Conservation (phyloP, 2,329 filamentous ascomycete species). For the Ceratocystis eucalypticola region DNA sequence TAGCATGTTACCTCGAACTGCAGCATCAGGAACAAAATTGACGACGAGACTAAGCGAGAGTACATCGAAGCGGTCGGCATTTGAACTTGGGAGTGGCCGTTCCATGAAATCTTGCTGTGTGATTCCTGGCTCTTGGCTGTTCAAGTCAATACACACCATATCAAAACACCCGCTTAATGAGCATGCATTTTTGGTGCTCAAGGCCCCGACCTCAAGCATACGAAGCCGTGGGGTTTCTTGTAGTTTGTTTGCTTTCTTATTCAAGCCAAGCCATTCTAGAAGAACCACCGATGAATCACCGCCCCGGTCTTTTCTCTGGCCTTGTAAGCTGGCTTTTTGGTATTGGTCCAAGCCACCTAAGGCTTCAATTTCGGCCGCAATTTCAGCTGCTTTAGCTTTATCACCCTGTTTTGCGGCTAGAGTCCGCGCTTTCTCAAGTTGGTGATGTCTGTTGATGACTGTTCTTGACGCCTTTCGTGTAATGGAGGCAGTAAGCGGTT, state of each 20-base stretch:
- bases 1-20: constrained; percentile 72
- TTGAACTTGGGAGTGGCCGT: constrained; percentile 53
- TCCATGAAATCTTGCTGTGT: constrained; percentile 89
- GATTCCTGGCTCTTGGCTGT: constrained; percentile 72
- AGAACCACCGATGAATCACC: constrained; percentile 53
- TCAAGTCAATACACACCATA: constrained; percentile 75
- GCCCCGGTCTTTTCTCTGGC: constrained; percentile 50
- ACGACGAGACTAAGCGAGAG: constrained; percentile 85
- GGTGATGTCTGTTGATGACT: constrained; percentile 53
- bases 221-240: constrained; percentile 30
- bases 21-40: constrained; percentile 78
- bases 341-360: constrained; percentile 50
- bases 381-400: constrained; percentile 30
- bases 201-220: constrained; percentile 78
- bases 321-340: constrained; percentile 54
- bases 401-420: constrained; percentile 44
- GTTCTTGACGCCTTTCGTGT: constrained; percentile 50
- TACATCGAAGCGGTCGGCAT: constrained; percentile 63
- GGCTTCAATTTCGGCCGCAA: constrained; percentile 41
- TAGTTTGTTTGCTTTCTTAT: constrained; percentile 20
- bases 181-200: constrained; percentile 75
- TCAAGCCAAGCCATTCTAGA: constrained; percentile 43
- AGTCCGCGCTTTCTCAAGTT: constrained; percentile 47
- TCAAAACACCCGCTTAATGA: constrained; percentile 57
- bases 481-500: constrained; percentile 32